phyloP scores from a whole-genome alignment of 1,284 basidiomycete species.

The Rugosomyces carneus region DNA sequence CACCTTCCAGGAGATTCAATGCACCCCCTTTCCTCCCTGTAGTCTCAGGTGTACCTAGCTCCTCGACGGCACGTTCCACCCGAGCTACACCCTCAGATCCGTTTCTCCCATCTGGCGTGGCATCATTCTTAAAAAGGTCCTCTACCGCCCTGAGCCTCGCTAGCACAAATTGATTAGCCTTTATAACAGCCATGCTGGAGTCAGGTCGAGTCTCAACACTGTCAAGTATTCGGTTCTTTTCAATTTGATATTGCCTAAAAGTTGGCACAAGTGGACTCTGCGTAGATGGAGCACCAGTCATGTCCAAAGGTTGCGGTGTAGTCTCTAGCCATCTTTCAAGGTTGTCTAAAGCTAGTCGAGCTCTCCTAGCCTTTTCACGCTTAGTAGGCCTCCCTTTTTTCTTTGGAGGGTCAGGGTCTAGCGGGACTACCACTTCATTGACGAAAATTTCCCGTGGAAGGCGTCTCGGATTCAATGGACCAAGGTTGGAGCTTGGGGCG shows the following conservation, averaged over 20 bases:
- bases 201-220: slow-evolving; percentile 19
- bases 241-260: slow-evolving; percentile 32
- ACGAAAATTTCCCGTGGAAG: slow-evolving; percentile 61
- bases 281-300: neutral
- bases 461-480: slow-evolving; percentile 50
- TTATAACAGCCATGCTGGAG: slow-evolving; percentile 24
- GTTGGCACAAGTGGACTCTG: slow-evolving; percentile 16
- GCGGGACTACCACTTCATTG: slow-evolving; percentile 27
- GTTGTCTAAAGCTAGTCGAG: slow-evolving; percentile 41
- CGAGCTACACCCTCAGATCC: slow-evolving; percentile 42
- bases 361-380: slow-evolving; percentile 50
- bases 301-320: slow-evolving; percentile 13
- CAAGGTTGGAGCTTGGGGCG: slow-evolving; percentile 44
- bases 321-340: slow-evolving; percentile 50
- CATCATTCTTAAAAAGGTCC: slow-evolving; percentile 33
- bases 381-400: slow-evolving; percentile 65
- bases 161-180: slow-evolving; percentile 43
- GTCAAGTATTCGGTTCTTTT: slow-evolving; percentile 37
- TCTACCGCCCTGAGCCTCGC: slow-evolving; percentile 48
- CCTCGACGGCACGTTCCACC: slow-evolving; percentile 41
- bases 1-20: slow-evolving; percentile 25
- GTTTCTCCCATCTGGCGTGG: slow-evolving; percentile 31
- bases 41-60: slow-evolving; percentile 26
- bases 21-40: slow-evolving; percentile 39
- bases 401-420: slow-evolving; percentile 28